Base-by-base conservation (phyloP, 2,329 filamentous ascomycete species). In the Penicillium fuscoglaucum region DNA sequence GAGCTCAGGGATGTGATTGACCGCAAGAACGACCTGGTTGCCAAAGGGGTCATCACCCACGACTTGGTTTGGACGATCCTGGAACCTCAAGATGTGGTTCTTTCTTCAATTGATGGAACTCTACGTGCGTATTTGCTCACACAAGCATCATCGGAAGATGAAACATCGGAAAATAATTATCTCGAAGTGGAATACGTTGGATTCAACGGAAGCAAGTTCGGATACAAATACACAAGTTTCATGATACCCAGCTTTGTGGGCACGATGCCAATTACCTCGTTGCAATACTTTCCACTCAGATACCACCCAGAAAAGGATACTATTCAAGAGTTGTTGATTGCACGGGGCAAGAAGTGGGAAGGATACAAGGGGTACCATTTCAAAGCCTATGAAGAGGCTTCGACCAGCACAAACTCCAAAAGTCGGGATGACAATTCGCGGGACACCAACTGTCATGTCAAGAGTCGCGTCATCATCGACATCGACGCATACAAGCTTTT, bases 31-130 rank as follows among this genome's bases (percentile, higher is more conserved):
- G 83, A 86, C 56, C 80, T 83, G 52, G 74, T 83, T 39, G 54
- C 59, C 69, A 83, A 85, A 59, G 77, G 79, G 0, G 82, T 84
- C 46, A 80, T 86, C 51, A 80, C 80, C 0, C 84, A 80, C 51
- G 75, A 80, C 13, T 78, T 85, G 1, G 57, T 70, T 4, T 76
- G 74, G 71, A 72, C 69, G 12, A 67, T 73, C 74, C 82, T 67
- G 21, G 73, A 73, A 52, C 73, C 72, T 5, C 69, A 65, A 2
- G 63, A 60, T 28, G 35, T 61, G 19, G 17, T 70, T 1, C 58
- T 70, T 40, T 51, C 43, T 15, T 48, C 29, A 1, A 2, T 44
- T 1, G 39, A 19, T 6, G 63, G 57, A 5, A 52, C 47, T 5
- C 57, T 54, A 3, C 56, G 58, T 13, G 67, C 57, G 6, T 63